Percentiles rank a stretch among this genome's conserved stretches.
Evolutionary conservation across 106 monocot species (phyloP).

Genomic region (Hemerocallis citrina): DNA sequence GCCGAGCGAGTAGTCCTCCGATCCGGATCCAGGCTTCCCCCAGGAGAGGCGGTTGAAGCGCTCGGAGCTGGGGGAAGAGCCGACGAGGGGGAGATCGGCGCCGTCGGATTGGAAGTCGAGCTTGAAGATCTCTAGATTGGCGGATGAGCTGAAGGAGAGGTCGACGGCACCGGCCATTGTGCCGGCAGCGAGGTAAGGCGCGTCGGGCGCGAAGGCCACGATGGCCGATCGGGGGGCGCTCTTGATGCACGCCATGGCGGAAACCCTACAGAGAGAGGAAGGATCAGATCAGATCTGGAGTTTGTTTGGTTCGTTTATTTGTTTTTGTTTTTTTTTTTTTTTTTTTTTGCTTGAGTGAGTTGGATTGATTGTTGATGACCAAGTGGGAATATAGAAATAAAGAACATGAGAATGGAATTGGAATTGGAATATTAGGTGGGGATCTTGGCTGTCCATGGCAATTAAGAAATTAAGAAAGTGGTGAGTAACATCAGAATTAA

Average conservation of each 20-base stretch:
- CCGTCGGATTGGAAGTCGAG: slow-evolving; percentile 72
- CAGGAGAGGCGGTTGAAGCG: slow-evolving; percentile 91
- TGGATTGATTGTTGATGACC: no score
- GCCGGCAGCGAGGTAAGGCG: slow-evolving; percentile 84
- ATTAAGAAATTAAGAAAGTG: no score
- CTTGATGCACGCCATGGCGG: slow-evolving; percentile 85
- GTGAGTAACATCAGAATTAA: no score
- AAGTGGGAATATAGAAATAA: no score
- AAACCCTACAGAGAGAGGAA: background rate
- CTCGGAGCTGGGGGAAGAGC: slow-evolving; percentile 55
- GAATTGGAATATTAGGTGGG: no score
- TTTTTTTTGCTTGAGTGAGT: no score
- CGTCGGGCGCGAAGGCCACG: slow-evolving; percentile 80
- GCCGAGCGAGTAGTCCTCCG: slow-evolving; percentile 53
- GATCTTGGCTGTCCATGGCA: no score
- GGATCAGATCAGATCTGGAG: slow-evolving; percentile 5
- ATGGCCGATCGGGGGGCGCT: slow-evolving; percentile 91
- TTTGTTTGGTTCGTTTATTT: background rate
- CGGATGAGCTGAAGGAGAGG: slow-evolving; percentile 78
- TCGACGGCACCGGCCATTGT: slow-evolving; percentile 95
- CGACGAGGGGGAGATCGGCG: slow-evolving; percentile 59
- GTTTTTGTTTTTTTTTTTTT: no score
- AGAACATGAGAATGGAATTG: no score
- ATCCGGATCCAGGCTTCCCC: slow-evolving; percentile 34
- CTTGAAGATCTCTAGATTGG: slow-evolving; percentile 90